Conservation (phyloP, 805 yeast genomes). For the Cyberlindnera maritima region DNA sequence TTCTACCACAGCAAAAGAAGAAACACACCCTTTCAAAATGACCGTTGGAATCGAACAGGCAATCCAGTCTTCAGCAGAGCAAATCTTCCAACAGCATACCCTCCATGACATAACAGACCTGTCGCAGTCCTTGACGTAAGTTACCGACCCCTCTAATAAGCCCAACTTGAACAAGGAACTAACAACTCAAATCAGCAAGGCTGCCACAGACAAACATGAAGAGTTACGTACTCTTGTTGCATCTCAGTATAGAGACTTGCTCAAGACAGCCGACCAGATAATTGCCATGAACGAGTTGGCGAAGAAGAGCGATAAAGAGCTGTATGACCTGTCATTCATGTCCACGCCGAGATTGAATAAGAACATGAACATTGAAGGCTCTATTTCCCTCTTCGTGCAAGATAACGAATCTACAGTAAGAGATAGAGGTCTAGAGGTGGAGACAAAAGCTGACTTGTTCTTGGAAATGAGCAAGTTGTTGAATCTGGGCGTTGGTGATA, state of each 20-base stretch:
- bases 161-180: not conserved
- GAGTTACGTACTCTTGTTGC: constrained; percentile 26
- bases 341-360: constrained; percentile 13
- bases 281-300: constrained; percentile 23
- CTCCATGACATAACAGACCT: constrained; percentile 14
- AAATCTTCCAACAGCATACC: constrained; percentile 6
- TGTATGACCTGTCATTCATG: constrained; percentile 24
- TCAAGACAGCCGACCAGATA: constrained; percentile 27
- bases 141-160: not conserved
- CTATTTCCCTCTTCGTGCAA: constrained; percentile 6
- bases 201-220: constrained; percentile 14
- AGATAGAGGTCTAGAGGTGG: constrained; percentile 2
- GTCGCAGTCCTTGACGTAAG: constrained; percentile 9
- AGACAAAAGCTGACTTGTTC: constrained; percentile 13
- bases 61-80: not conserved
- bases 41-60: constrained; percentile 10
- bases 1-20: no score
- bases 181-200: constrained; percentile 1
- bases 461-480: constrained; percentile 17
- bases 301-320: constrained; percentile 16
- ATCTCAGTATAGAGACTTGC: constrained; percentile 25
- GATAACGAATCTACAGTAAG: not conserved
- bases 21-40: no score
- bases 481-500: constrained; percentile 11
- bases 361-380: constrained; percentile 17